phyloP scores from a whole-genome alignment of 2,329 filamentous ascomycete species.

The Pochonia chlamydosporia region DNA sequence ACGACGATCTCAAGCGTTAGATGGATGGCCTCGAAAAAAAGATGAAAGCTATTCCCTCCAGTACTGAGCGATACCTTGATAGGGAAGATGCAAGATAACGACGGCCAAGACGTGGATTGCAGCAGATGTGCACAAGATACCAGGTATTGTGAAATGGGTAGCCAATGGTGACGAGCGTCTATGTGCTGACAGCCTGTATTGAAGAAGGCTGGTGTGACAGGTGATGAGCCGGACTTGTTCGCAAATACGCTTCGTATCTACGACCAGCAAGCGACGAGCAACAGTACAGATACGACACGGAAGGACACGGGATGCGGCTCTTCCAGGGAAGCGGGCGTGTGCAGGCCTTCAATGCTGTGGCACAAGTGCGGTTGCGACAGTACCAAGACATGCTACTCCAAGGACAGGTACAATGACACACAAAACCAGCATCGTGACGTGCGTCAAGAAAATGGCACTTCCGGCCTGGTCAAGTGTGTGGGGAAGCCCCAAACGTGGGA shows the following conservation, averaged over 20 bases:
- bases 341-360: background rate
- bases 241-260: background rate
- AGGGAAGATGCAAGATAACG: background rate
- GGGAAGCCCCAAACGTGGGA: too few species aligned
- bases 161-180: background rate
- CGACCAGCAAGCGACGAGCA: background rate
- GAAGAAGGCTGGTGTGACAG: background rate
- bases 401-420: slow-evolving; percentile 4
- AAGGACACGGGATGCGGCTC: background rate
- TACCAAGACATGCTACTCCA: background rate
- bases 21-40: background rate
- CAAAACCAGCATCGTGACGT: slow-evolving; percentile 7
- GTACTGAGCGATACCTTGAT: too few species aligned
- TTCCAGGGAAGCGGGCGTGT: background rate
- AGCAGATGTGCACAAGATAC: too few species aligned
- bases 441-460: background rate
- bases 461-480: too few species aligned
- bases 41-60: background rate
- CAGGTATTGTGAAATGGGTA: too few species aligned
- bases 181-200: too few species aligned
- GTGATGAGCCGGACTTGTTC: slow-evolving; percentile 1
- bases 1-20: background rate
- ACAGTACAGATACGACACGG: background rate
- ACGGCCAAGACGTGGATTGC: too few species aligned
- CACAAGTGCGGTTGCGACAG: background rate